Evolutionary conservation across 1,284 basidiomycete genomes (phyloP).

Genomic region (Apiotrichum brassicae): DNA sequence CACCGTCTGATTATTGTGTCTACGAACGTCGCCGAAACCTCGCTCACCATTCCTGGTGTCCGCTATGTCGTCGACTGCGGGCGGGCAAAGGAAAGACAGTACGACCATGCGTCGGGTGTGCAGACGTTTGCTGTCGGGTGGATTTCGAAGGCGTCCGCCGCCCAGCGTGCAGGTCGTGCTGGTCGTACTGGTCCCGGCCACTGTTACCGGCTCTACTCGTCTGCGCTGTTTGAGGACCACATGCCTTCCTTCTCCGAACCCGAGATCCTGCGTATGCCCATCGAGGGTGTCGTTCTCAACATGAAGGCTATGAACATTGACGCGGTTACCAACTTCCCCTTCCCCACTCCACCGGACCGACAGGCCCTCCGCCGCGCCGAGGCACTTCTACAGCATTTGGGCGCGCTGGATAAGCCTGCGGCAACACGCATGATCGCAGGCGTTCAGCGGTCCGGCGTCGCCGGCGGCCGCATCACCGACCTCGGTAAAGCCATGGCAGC

Average conservation of each 20-base stretch:
- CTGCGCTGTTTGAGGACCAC: constrained; percentile 80
- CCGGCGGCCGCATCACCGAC: constrained; percentile 69
- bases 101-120: constrained; percentile 58
- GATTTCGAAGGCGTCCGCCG: constrained; percentile 69
- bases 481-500: constrained; percentile 85
- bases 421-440: constrained; percentile 44
- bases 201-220: constrained; percentile 68
- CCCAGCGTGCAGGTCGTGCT: constrained; percentile 66
- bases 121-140: constrained; percentile 67
- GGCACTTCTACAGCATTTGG: constrained; percentile 69
- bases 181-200: constrained; percentile 72
- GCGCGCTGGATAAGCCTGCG: constrained; percentile 60
- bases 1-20: constrained; percentile 64
- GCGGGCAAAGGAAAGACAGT: constrained; percentile 70
- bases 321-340: constrained; percentile 92
- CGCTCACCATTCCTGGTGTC: constrained; percentile 69
- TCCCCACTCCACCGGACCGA: constrained; percentile 93
- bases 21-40: constrained; percentile 74
- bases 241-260: constrained; percentile 82
- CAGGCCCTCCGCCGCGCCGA: constrained; percentile 73
- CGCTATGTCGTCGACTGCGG: constrained; percentile 70
- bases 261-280: constrained; percentile 92
- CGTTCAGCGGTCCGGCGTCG: constrained; percentile 34
- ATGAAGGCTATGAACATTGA: constrained; percentile 99
- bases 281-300: constrained; percentile 92